Percentiles rank a stretch among this genome's conserved stretches.
phyloP scores from a whole-genome alignment of 306 rosid species.

The Prunus dulcis region DNA sequence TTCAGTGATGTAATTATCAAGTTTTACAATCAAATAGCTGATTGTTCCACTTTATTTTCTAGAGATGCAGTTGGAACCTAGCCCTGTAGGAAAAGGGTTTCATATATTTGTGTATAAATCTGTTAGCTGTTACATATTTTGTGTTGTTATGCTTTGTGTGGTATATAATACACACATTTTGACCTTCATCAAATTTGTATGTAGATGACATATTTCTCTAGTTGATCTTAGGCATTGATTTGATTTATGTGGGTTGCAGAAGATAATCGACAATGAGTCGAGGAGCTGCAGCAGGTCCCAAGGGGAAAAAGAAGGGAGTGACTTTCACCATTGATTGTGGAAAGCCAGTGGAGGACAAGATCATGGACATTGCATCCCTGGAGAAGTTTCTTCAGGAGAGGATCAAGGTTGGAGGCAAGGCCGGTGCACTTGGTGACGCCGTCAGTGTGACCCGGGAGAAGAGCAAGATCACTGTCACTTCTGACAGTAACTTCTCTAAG shows the following conservation, averaged over 20 bases:
- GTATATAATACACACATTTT: neutral
- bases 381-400: constrained; percentile 61
- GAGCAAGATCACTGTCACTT: constrained; percentile 68
- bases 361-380: constrained; percentile 57
- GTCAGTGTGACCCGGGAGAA: constrained; percentile 69
- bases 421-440: constrained; percentile 82
- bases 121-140: neutral
- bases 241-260: constrained; percentile 2
- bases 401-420: constrained; percentile 62
- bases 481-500: constrained; percentile 74
- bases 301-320: constrained; percentile 55
- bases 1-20: neutral
- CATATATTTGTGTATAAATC: neutral
- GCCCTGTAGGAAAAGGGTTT: neutral
- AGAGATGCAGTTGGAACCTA: neutral
- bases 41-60: neutral
- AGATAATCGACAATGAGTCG: constrained; percentile 41
- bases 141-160: neutral
- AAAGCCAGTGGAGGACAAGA: constrained; percentile 60
- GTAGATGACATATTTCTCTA: neutral
- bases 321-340: constrained; percentile 48
- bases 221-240: neutral
- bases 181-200: neutral
- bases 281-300: constrained; percentile 35
- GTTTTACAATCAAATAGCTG: neutral